These are phyloP conservation scores for Cercospora citrullina DNA, from an alignment of 2,329 filamentous ascomycete species.

Conservation along the genomic window DNA sequence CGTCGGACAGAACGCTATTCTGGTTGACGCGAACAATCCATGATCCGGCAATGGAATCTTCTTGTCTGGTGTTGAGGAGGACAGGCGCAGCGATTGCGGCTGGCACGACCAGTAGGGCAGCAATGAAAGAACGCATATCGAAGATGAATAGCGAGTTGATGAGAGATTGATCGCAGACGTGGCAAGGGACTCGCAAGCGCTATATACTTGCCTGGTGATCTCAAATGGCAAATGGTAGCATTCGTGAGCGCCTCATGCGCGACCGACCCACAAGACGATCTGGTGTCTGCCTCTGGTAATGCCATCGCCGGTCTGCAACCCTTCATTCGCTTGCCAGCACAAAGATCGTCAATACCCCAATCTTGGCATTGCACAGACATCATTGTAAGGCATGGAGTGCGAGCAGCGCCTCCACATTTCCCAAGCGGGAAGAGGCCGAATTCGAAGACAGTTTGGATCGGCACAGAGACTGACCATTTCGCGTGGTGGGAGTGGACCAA, in stretches of 20 bases:
- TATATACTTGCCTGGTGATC: conserved; percentile 21
- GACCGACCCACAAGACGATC: conserved; percentile 2
- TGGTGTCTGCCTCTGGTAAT: background rate
- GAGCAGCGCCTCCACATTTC: conserved; percentile 6
- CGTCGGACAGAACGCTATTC: conserved; percentile 21
- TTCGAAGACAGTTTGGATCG: background rate
- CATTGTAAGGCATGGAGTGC: background rate
- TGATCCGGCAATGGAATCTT: conserved; percentile 25
- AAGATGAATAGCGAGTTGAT: background rate
- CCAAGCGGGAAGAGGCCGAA: background rate
- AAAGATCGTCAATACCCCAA: conserved; percentile 1
- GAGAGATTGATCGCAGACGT: background rate
- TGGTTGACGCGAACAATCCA: conserved; percentile 29
- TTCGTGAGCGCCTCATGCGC: background rate
- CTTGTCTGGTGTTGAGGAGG: conserved; percentile 23
- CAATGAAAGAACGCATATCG: conserved; percentile 28
- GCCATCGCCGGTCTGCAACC: background rate
- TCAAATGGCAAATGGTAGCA: background rate
- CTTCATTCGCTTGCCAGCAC: conserved; percentile 5
- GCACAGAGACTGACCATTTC: background rate
- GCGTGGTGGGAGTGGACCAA: background rate
- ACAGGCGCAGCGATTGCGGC: conserved; percentile 28
- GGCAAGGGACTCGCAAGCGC: background rate
- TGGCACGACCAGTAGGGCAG: conserved; percentile 27
- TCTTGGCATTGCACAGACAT: conserved; percentile 1